Conservation (phyloP, 2,329 filamentous ascomycete species). For the Hypoxylon rubiginosum region DNA sequence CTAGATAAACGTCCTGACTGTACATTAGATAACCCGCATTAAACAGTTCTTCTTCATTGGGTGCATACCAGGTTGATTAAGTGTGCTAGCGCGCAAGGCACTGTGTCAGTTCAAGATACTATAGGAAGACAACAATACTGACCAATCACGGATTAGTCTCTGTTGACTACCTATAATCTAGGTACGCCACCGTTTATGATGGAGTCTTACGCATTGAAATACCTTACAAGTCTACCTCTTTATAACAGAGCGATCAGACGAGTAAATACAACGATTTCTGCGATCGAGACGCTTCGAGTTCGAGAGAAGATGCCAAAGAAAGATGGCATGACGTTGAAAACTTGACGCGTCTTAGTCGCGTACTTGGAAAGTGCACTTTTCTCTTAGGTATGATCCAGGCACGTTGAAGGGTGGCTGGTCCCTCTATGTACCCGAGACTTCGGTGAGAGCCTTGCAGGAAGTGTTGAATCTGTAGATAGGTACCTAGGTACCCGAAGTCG, state of each 20-base stretch:
- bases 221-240: not conserved
- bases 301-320: not conserved
- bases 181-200: not conserved
- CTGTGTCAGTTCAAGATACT: no score
- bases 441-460: slow-evolving; percentile 1
- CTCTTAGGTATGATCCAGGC: not conserved
- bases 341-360: slow-evolving; percentile 6
- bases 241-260: not conserved
- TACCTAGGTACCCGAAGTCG: not conserved
- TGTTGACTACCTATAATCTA: not conserved
- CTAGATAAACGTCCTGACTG: no score
- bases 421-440: slow-evolving; percentile 13
- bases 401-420: not conserved
- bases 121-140: not conserved
- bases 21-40: no score
- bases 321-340: slow-evolving; percentile 19
- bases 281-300: no score
- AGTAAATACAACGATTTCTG: not conserved
- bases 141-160: not conserved
- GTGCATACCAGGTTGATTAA: no score
- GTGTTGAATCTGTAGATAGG: not conserved
- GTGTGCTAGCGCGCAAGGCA: no score
- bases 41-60: no score
- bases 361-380: not conserved
- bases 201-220: not conserved